Evolutionary conservation across 257 asterid genomes (phyloP), one percentile per base, ranked within the genome.

Genomic region (Vinca minor): DNA sequence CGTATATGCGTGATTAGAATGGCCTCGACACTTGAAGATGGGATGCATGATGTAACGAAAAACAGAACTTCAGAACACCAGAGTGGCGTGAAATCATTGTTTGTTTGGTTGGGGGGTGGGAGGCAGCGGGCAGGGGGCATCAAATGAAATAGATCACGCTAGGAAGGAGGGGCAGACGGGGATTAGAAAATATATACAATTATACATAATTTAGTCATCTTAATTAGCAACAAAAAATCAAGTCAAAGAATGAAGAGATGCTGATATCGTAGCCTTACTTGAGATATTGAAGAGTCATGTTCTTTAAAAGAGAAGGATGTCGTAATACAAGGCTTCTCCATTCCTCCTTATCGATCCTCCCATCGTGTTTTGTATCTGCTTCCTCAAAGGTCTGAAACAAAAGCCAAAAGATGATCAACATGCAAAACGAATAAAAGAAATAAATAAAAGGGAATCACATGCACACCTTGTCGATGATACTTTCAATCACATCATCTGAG

Each of bases 261-360:
- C 50, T 26, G 46, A 48, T 29, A 64, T 13, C 14, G 54, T 59
- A 63, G 12, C 2, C 45, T 2, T 84, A 91, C 98, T 83, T 91
- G 83, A 91, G 98, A 83, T 88, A 91, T 55, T 88, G 98, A 62
- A 91, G 95, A 65, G 96, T 91, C 98, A 91, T 91, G 61, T 91
- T 91, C 75, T 88, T 91, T 79, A 91, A 63, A 73, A 91, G 91
- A 20, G 98, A 91, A 62, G 98, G 98, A 81, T 91, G 98, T 64
- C 92, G 82, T 75, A 86, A 65, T 28, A 91, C 98, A 46, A 91
- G 84, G 72, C 67, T 91, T 75, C 96, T 82, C 98, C 98, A 91
- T 65, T 91, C 98, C 70, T 91, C 98, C 78, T 88, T 91, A 54
- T 91, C 98, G 35, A 91, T 91, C 77, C 81, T 91, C 47, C 98